Base-by-base conservation (phyloP, 2,329 filamentous ascomycete species). In the Seiridium cupressi region DNA sequence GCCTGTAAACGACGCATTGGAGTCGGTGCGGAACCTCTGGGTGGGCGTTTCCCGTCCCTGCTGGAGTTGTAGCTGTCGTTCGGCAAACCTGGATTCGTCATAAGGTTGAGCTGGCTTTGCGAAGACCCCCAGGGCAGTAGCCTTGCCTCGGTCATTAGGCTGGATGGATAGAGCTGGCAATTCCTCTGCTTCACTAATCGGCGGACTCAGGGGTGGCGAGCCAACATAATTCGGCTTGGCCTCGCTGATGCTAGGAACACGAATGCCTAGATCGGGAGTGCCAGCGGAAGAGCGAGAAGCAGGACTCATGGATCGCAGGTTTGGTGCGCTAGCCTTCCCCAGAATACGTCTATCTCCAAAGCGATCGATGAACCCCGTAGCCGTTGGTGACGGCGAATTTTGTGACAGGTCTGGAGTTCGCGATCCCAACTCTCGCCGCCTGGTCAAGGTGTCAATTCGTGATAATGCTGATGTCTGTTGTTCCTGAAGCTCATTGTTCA, bases 31-130 rank as follows among this genome's bases (percentile, higher is more conserved):
- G 64, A 70, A 70, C 6, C 76, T 75, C 40, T 74, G 74, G 0
- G 78, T 79, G 0, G 89, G 85, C 0, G 85, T 86, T 59, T 89
- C 89, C 34, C 89, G 84, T 35, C 88, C 90, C 68, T 90, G 85
- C 64, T 94, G 90, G 72, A 97, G 85, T 71, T 93, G 90, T 53
- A 91, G 78, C 69, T 96, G 90, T 49, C 92, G 86, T 70, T 96
- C 89, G 4, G 91, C 85, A 68, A 92, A 97, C 69, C 92, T 90
- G 26, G 89, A 86, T 69, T 97, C 93, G 68, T 96, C 92, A 66
- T 95, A 97, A 6, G 87, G 84, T 55, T 89, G 85, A 2, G 79
- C 77, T 1, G 93, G 91, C 70, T 92, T 92, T 64, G 89, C 89
- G 62, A 73, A 74, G 5, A 74, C 70, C 1, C 70, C 72, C 13